Percentiles rank a stretch among this genome's conserved stretches.
Evolutionary conservation across 495 filamentous ascomycete species (phyloP).

Genomic region (Xylaria flabelliformis): DNA sequence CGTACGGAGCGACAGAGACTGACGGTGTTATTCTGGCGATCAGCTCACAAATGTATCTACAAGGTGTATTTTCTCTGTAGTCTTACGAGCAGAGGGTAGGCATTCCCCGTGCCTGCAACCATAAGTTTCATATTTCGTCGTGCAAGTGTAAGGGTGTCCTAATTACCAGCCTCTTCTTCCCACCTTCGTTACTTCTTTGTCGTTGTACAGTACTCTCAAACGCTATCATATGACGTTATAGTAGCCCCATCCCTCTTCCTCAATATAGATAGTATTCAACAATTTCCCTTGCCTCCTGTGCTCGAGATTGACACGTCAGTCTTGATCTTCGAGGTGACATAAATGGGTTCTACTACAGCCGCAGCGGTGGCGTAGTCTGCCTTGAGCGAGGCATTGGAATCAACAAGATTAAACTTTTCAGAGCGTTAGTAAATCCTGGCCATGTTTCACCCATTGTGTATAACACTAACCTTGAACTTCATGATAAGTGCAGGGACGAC

Average conservation of each 20-base stretch:
- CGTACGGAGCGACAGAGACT: background rate
- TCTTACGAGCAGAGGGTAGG: background rate
- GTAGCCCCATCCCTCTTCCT: background rate
- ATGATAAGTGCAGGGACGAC: conserved; percentile 64
- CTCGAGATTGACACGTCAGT: conserved; percentile 5
- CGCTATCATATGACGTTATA: background rate
- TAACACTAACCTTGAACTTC: conserved; percentile 36
- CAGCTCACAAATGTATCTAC: background rate
- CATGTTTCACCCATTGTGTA: background rate
- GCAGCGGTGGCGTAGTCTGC: conserved; percentile 28
- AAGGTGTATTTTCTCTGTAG: background rate
- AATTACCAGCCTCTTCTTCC: background rate
- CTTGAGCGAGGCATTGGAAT: conserved; percentile 29
- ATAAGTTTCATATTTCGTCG: background rate
- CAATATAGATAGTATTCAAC: background rate
- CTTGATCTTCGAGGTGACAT: conserved; percentile 28
- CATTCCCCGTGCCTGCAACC: background rate
- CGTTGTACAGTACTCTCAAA: background rate
- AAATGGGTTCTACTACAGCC: conserved; percentile 22
- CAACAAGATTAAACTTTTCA: conserved; percentile 29
- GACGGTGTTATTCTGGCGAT: background rate
- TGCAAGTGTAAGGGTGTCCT: background rate
- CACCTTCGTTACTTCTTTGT: background rate
- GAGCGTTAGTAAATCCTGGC: conserved; percentile 22
- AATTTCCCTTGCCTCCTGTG: background rate